A percentile compares a stretch with the other conserved stretches of the same genome.
Conservation (phyloP, 495 filamentous ascomycete species). For the Hypoxylon lenormandii region DNA sequence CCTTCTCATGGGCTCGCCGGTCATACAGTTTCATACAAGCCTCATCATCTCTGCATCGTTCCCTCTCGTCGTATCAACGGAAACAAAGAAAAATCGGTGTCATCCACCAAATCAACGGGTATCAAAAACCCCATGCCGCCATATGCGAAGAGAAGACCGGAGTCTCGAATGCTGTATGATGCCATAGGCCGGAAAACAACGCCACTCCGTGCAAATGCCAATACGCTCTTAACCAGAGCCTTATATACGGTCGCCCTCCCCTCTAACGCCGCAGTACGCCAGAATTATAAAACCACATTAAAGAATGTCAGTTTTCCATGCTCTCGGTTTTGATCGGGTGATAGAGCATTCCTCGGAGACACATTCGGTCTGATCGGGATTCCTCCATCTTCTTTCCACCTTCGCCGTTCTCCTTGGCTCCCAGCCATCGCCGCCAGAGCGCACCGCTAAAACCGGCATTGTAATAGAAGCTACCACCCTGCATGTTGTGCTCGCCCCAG, state of each 20-base stretch:
- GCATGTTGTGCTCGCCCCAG: slow-evolving; percentile 65
- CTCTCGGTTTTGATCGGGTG: slow-evolving; percentile 77
- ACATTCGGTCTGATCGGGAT: slow-evolving; percentile 76
- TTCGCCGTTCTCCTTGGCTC: slow-evolving; percentile 58
- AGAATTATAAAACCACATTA: slow-evolving; percentile 24
- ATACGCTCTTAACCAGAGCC: slow-evolving; percentile 28
- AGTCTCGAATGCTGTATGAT: slow-evolving; percentile 38
- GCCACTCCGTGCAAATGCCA: slow-evolving; percentile 35
- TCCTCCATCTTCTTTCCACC: slow-evolving; percentile 56
- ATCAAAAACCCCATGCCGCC: slow-evolving; percentile 32
- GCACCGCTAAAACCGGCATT: slow-evolving; percentile 59
- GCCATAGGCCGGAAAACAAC: slow-evolving; percentile 26
- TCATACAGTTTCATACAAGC: slow-evolving; percentile 19
- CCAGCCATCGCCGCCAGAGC: slow-evolving; percentile 63
- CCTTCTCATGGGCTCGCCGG: slow-evolving; percentile 14
- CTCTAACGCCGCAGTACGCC: slow-evolving; percentile 41
- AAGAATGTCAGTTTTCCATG: slow-evolving; percentile 23
- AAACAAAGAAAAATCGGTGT: slow-evolving; percentile 6
- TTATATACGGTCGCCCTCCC: slow-evolving; percentile 7
- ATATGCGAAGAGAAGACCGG: slow-evolving; percentile 36
- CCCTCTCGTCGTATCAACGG: slow-evolving; percentile 11
- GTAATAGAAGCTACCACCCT: slow-evolving; percentile 63
- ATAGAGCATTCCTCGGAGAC: slow-evolving; percentile 80
- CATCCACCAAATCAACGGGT: slow-evolving; percentile 40
- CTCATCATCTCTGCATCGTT: slow-evolving; percentile 5